phyloP scores from a whole-genome alignment of 2,329 filamentous ascomycete genomes.

The Colletotrichum costaricense region DNA sequence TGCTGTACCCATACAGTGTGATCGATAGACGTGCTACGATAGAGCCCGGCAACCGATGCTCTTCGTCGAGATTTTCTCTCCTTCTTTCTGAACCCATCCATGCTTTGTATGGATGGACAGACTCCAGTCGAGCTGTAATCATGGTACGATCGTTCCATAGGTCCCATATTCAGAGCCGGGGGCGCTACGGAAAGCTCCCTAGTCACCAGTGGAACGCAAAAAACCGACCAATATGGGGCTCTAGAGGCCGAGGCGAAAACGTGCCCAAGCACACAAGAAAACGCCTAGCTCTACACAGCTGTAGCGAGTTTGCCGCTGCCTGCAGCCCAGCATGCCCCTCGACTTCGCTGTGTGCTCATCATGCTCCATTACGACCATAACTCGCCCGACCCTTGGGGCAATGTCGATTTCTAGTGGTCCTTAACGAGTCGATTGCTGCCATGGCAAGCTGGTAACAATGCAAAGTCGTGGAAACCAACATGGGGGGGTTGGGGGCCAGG shows the following conservation, averaged over 20 bases:
- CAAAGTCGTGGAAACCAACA: conserved; percentile 4
- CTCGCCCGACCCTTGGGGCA: conserved; percentile 7
- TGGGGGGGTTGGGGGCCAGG: neutral
- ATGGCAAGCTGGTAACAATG: neutral
- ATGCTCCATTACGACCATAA: neutral
- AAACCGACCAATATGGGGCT: neutral
- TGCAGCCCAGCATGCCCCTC: neutral
- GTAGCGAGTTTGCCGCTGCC: neutral
- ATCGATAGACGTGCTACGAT: neutral
- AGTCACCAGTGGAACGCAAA: conserved; percentile 13
- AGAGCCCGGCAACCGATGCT: neutral
- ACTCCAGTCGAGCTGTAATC: conserved; percentile 12
- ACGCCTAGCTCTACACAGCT: neutral
- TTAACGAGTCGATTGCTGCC: conserved; percentile 1
- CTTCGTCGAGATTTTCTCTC: neutral
- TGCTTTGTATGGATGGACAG: neutral
- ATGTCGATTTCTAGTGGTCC: conserved; percentile 7
- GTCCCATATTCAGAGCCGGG: conserved; percentile 16
- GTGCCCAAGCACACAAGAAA: neutral
- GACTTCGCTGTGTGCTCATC: neutral
- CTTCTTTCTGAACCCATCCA: neutral
- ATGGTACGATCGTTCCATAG: conserved; percentile 28
- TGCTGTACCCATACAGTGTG: neutral
- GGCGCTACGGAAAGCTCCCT: neutral
- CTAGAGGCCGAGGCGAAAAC: neutral